phyloP scores from a whole-genome alignment of 2,329 filamentous ascomycete species.

The Anthostomella pinea region DNA sequence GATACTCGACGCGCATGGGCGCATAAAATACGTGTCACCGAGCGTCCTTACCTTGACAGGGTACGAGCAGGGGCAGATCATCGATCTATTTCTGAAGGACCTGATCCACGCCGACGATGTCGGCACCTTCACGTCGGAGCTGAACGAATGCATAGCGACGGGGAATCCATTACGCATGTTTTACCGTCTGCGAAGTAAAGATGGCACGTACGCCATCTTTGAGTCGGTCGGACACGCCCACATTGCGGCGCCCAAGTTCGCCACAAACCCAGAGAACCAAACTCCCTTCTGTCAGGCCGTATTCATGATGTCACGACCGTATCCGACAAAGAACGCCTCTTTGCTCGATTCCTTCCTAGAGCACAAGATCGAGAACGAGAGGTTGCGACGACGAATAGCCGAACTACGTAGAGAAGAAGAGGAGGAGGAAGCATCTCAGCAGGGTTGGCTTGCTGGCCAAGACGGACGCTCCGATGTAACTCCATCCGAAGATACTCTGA shows the following conservation, averaged over 20 bases:
- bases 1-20: constrained; percentile 80
- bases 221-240: constrained; percentile 93
- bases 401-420: constrained; percentile 83
- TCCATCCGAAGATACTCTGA: constrained; percentile 43
- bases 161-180: constrained; percentile 80
- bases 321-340: constrained; percentile 82
- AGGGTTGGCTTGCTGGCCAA: constrained; percentile 58
- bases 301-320: constrained; percentile 89
- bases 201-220: constrained; percentile 74
- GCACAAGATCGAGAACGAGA: constrained; percentile 95
- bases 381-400: constrained; percentile 76
- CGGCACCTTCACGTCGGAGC: constrained; percentile 77
- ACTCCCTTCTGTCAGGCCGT: constrained; percentile 79
- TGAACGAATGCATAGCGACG: constrained; percentile 83
- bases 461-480: constrained; percentile 55
- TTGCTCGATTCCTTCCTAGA: constrained; percentile 91
- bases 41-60: constrained; percentile 74
- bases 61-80: constrained; percentile 66
- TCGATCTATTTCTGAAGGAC: constrained; percentile 74
- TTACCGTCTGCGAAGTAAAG: constrained; percentile 75
- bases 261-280: constrained; percentile 61
- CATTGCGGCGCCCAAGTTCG: constrained; percentile 66
- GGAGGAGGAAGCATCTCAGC: constrained; percentile 69
- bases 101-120: constrained; percentile 85
- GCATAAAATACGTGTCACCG: constrained; percentile 82